Evolutionary conservation across 2,329 filamentous ascomycete genomes (phyloP).

Genomic region (Hawksworthiomyces lignivorus): DNA sequence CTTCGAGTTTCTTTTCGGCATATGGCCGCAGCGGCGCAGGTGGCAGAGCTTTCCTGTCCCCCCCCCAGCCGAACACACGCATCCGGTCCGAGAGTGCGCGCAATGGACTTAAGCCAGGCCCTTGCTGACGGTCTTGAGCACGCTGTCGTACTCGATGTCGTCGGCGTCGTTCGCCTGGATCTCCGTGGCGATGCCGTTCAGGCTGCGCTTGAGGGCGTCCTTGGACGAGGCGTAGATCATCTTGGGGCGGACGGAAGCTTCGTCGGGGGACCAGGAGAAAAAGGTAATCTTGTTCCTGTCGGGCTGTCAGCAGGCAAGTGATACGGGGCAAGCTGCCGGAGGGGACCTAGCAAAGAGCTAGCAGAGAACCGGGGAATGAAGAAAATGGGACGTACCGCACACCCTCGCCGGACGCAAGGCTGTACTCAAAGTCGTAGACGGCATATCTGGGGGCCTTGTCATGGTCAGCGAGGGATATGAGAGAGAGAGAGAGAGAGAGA

Average conservation of each 20-base stretch:
- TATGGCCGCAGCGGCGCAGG: too few relatives aligned
- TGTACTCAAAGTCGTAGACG: slow-evolving; percentile 79
- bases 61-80: too few relatives aligned
- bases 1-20: too few relatives aligned
- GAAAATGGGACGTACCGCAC: slow-evolving; percentile 43
- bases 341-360: too few relatives aligned
- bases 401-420: slow-evolving; percentile 63
- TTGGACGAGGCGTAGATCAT: slow-evolving; percentile 90
- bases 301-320: background rate
- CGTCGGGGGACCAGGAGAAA: slow-evolving; percentile 74
- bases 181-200: slow-evolving; percentile 68
- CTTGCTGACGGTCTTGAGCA: slow-evolving; percentile 62
- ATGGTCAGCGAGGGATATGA: background rate
- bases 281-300: slow-evolving; percentile 74
- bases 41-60: too few relatives aligned
- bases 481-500: background rate
- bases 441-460: slow-evolving; percentile 64
- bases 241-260: slow-evolving; percentile 74
- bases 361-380: too few relatives aligned
- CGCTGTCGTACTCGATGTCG: slow-evolving; percentile 70
- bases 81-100: too few relatives aligned
- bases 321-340: too few relatives aligned
- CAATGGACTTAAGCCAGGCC: slow-evolving; percentile 41
- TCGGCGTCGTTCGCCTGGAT: slow-evolving; percentile 78
- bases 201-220: slow-evolving; percentile 71